These are phyloP conservation scores for Sclerotinia minor DNA, from an alignment of 2,329 filamentous ascomycete species.

Conservation along the genomic window DNA sequence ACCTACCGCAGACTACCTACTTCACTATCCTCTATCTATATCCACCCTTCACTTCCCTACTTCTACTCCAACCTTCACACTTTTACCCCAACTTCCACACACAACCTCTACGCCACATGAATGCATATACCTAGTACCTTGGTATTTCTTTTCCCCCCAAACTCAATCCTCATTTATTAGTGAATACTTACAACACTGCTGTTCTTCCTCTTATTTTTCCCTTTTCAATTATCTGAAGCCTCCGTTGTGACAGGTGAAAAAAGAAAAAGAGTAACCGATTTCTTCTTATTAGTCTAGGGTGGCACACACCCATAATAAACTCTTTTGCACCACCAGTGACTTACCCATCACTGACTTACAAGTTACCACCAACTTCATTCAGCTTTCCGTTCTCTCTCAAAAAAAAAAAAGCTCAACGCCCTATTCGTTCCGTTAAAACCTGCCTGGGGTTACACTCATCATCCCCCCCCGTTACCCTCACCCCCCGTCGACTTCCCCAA, in stretches of 20 bases:
- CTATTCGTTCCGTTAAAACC: constrained; percentile 14
- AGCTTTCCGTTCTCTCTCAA: background rate
- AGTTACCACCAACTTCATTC: background rate
- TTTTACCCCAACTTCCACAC: background rate
- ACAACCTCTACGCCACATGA: background rate
- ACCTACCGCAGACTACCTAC: background rate
- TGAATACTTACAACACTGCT: background rate
- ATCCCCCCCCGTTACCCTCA: background rate
- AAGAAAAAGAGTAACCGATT: constrained; percentile 13
- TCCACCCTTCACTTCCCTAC: background rate
- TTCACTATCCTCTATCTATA: background rate
- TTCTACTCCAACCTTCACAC: no score
- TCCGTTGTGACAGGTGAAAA: constrained; percentile 11
- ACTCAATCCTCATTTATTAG: background rate
- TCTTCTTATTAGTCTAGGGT: constrained; percentile 9
- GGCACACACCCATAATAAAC: constrained; percentile 4
- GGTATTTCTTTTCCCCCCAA: no score
- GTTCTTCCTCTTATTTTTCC: background rate
- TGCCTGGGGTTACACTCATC: constrained; percentile 21
- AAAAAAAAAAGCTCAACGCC: background rate
- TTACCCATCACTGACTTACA: no score
- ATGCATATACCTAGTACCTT: constrained; percentile 7
- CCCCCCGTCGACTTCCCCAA: background rate
- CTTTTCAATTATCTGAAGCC: background rate
- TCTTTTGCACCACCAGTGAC: background rate